A percentile compares a stretch with the other conserved stretches of the same genome.
Conservation (phyloP, 2,329 filamentous ascomycete genomes). For the Neopestalotiopsis sp. region DNA sequence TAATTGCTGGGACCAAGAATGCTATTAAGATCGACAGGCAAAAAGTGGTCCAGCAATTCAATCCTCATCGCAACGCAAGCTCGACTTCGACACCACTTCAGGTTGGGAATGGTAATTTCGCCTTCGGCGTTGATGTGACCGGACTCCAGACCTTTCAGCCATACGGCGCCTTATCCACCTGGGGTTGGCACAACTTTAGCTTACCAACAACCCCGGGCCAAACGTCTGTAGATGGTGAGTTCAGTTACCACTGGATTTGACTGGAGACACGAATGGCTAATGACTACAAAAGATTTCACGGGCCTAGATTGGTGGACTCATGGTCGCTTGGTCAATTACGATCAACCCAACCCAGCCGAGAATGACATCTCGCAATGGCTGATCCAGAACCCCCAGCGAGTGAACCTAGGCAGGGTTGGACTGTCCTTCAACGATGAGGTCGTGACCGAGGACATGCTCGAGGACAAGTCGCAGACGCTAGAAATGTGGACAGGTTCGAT, state of each 20-base stretch:
- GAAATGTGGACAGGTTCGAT: constrained; percentile 55
- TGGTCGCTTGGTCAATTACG: constrained; percentile 46
- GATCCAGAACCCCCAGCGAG: constrained; percentile 55
- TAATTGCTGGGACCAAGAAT: constrained; percentile 18
- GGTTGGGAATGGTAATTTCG: constrained; percentile 56
- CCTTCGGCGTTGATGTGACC: constrained; percentile 53
- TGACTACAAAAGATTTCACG: constrained; percentile 39
- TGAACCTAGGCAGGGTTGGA: constrained; percentile 55
- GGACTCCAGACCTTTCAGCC: constrained; percentile 53
- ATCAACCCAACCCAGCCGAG: constrained; percentile 47
- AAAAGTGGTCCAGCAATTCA: constrained; percentile 47
- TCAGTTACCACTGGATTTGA: constrained; percentile 17
- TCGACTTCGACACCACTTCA: constrained; percentile 57
- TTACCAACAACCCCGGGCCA: constrained; percentile 46
- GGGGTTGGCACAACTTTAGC: constrained; percentile 57
- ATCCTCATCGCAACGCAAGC: constrained; percentile 52
- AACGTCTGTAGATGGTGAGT: constrained; percentile 40
- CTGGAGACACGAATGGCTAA: not conserved
- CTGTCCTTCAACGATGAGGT: constrained; percentile 46
- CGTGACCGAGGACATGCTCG: constrained; percentile 47
- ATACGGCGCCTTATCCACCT: constrained; percentile 52
- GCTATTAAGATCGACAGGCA: constrained; percentile 34
- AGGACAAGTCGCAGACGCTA: constrained; percentile 46
- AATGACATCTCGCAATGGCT: constrained; percentile 49
- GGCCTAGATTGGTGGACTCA: constrained; percentile 51